phyloP scores from a whole-genome alignment of 139 green algal species.

The Closterium sp. region DNA sequence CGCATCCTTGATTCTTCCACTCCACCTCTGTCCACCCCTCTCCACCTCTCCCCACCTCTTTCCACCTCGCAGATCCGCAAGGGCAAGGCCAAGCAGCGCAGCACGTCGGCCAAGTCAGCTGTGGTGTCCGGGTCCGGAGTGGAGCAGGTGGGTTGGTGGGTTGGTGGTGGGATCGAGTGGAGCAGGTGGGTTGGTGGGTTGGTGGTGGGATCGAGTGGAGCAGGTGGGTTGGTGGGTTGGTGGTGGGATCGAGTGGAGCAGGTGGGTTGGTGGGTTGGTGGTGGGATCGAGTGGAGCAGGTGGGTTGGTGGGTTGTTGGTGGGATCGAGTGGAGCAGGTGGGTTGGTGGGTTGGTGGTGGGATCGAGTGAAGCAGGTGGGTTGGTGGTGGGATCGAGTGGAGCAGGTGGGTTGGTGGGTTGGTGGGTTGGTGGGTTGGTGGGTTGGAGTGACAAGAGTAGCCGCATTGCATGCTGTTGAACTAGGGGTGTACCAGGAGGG shows the following conservation, averaged over 20 bases:
- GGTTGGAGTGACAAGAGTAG: too few species aligned
- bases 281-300: too few species aligned
- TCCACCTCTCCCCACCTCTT: neutral
- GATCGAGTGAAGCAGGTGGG: neutral
- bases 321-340: neutral
- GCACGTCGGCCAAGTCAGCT: neutral
- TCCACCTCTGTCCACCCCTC: neutral
- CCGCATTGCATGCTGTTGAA: too few species aligned
- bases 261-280: neutral
- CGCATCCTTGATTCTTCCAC: neutral
- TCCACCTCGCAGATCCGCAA: neutral
- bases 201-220: too few species aligned
- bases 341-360: too few species aligned
- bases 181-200: neutral
- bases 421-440: too few species aligned
- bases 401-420: neutral
- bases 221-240: too few species aligned
- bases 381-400: neutral
- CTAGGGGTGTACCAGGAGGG: too few species aligned
- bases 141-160: neutral
- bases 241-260: neutral
- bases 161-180: neutral
- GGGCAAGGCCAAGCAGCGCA: constrained; percentile 36
- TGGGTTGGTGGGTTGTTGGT: too few species aligned
- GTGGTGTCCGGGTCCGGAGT: neutral